phyloP scores from a whole-genome alignment of 78 protist species.

The Capsaspora owczarzaki region DNA sequence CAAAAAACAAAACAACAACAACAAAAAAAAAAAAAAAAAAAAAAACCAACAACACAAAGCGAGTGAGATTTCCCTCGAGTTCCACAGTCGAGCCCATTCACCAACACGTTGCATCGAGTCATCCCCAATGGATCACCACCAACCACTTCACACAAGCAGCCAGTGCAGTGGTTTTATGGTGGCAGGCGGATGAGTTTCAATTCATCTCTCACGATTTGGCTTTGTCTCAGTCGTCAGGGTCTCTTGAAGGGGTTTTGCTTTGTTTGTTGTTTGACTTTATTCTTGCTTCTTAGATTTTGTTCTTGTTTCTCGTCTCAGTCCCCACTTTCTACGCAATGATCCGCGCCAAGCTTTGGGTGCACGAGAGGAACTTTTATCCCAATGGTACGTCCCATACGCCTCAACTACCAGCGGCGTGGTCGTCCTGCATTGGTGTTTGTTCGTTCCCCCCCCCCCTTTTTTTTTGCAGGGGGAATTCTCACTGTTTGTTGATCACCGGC shows the following conservation, averaged over 20 bases:
- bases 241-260: neutral
- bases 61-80: too few relatives aligned
- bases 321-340: neutral
- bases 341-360: slow-evolving; percentile 15
- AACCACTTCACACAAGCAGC: too few relatives aligned
- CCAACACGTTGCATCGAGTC: too few relatives aligned
- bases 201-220: too few relatives aligned
- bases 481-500: neutral
- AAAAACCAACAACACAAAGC: too few relatives aligned
- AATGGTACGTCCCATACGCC: neutral
- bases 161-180: too few relatives aligned
- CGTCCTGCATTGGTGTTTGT: neutral
- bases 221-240: too few relatives aligned
- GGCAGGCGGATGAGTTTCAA: too few relatives aligned
- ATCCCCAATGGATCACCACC: too few relatives aligned
- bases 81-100: too few relatives aligned
- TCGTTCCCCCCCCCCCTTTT: neutral
- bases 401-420: neutral
- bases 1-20: too few relatives aligned
- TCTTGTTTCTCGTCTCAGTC: neutral
- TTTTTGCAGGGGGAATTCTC: neutral
- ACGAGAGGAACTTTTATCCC: neutral
- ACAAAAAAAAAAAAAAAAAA: too few relatives aligned
- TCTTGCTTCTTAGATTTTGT: neutral
- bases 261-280: neutral